These are phyloP conservation scores for Starmerella khaoyaiensis DNA, from an alignment of 805 yeast genomes.

Conservation along the genomic window DNA sequence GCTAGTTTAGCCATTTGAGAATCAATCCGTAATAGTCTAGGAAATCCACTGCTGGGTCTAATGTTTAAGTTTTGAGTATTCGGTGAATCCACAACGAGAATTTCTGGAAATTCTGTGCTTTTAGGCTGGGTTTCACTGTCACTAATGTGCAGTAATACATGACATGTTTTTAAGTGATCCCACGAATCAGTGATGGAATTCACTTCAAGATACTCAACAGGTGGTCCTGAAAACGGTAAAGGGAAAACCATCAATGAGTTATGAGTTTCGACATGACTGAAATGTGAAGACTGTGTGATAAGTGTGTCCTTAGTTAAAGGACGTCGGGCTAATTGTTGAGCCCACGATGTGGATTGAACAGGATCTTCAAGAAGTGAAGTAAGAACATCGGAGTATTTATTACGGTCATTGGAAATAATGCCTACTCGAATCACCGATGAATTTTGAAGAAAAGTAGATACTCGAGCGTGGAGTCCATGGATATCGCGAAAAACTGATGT, in stretches of 20 bases:
- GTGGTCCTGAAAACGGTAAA: constrained; percentile 20
- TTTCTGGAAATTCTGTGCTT: constrained; percentile 18
- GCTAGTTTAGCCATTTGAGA: constrained; percentile 21
- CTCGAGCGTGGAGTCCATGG: constrained; percentile 23
- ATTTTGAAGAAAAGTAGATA: constrained; percentile 16
- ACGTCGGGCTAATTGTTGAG: constrained; percentile 21
- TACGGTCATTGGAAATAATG: constrained; percentile 15
- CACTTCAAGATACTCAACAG: constrained; percentile 26
- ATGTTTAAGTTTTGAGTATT: no score
- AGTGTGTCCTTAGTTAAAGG: constrained; percentile 25
- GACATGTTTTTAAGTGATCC: constrained; percentile 24
- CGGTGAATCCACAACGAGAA: constrained; percentile 18
- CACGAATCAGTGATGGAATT: constrained; percentile 23
- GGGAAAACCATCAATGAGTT: constrained; percentile 27
- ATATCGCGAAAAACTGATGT: constrained; percentile 22
- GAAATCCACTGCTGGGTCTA: not conserved
- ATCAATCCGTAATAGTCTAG: constrained; percentile 5
- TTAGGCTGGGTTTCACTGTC: not conserved
- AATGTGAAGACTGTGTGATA: constrained; percentile 11
- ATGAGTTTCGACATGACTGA: constrained; percentile 25
- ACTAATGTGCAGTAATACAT: constrained; percentile 17
- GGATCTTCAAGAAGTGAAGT: constrained; percentile 28
- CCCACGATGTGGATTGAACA: constrained; percentile 27
- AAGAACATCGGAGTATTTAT: constrained; percentile 21
- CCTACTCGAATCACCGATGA: constrained; percentile 23